A percentile compares a stretch with the other conserved stretches of the same genome.
These are phyloP conservation scores for Erythrophleum fordii DNA, from an alignment of 306 rosid genomes.

Conservation along the genomic window DNA sequence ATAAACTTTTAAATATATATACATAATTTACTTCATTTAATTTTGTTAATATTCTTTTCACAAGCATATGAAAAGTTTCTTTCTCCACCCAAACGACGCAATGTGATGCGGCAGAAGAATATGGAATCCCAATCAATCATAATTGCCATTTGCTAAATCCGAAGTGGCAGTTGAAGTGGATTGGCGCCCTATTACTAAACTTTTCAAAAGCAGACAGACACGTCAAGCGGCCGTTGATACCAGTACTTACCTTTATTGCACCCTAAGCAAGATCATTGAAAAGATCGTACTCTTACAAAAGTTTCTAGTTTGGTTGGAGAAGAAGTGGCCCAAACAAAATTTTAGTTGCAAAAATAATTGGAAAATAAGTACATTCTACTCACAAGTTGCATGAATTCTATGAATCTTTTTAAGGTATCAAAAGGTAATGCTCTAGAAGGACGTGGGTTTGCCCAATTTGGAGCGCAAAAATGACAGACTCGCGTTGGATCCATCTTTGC, in stretches of 20 bases:
- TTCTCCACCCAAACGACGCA: too few relatives aligned
- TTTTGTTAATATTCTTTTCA: too few relatives aligned
- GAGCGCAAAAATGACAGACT: too few relatives aligned
- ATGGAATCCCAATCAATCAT: background rate
- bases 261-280: background rate
- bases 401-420: background rate
- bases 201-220: slow-evolving; percentile 8
- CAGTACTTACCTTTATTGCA: background rate
- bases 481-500: too few relatives aligned
- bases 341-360: too few relatives aligned
- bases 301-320: background rate
- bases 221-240: slow-evolving; percentile 26
- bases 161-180: background rate
- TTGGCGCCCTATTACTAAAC: background rate
- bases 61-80: too few relatives aligned
- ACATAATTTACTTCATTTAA: too few relatives aligned
- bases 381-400: background rate
- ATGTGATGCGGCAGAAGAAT: too few relatives aligned
- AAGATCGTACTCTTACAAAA: background rate
- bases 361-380: background rate
- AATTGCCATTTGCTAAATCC: background rate
- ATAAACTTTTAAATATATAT: too few relatives aligned
- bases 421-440: background rate
- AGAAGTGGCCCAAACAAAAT: background rate
- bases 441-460: too few relatives aligned